Percentiles rank a stretch among this genome's conserved stretches.
phyloP scores from a whole-genome alignment of 2,329 filamentous ascomycete species.

The Talaromyces albobiverticillius region DNA sequence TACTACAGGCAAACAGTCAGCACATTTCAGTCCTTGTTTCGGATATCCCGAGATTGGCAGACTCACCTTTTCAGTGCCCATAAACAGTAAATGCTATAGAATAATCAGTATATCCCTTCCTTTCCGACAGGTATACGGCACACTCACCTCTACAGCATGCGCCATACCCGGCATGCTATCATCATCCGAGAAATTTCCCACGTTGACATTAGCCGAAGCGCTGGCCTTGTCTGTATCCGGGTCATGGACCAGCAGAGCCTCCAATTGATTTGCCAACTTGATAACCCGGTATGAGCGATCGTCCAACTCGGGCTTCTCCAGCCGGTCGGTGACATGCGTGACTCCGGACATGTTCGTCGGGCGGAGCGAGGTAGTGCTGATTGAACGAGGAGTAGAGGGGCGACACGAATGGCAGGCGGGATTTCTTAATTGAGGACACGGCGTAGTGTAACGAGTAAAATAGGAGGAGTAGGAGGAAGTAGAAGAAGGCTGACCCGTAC shows the following conservation, averaged over 20 bases:
- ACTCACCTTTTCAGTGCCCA: constrained; percentile 89
- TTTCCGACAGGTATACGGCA: neutral
- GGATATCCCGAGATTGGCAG: neutral
- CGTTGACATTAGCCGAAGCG: constrained; percentile 90
- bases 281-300: constrained; percentile 86
- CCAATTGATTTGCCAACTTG: constrained; percentile 77
- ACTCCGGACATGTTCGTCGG: constrained; percentile 22
- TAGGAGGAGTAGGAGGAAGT: too few relatives aligned
- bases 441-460: neutral
- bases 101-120: neutral
- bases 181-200: constrained; percentile 91
- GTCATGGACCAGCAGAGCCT: constrained; percentile 90
- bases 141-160: constrained; percentile 71
- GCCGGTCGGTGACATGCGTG: constrained; percentile 60
- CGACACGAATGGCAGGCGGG: neutral
- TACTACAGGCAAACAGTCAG: constrained; percentile 52
- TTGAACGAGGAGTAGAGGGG: constrained; percentile 10
- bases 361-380: constrained; percentile 14
- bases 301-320: constrained; percentile 83
- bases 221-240: constrained; percentile 94
- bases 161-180: constrained; percentile 91
- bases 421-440: neutral
- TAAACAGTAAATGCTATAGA: constrained; percentile 76
- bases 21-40: neutral
- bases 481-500: too few relatives aligned